These are phyloP conservation scores for Blastocrithidia nonstop DNA, from an alignment of 208 protist genomes.

Conservation along the genomic window DNA sequence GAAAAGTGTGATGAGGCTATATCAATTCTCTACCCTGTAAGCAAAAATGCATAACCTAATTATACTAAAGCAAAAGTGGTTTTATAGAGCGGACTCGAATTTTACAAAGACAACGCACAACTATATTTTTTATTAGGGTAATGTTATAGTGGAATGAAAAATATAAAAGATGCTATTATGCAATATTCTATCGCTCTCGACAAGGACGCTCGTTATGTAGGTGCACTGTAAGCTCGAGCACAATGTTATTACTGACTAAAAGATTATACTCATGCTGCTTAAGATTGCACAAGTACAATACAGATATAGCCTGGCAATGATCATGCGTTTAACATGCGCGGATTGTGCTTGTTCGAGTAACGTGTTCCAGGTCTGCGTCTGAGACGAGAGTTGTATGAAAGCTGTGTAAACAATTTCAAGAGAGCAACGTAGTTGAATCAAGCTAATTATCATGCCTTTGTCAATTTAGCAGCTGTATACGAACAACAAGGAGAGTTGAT, in stretches of 20 bases:
- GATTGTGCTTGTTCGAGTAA: conserved; percentile 42
- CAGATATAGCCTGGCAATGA: conserved; percentile 75
- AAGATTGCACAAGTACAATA: conserved; percentile 82
- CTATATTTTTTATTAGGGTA: conserved; percentile 59
- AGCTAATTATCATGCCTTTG: conserved; percentile 86
- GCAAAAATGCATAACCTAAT: conserved; percentile 43
- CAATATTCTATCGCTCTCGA: conserved; percentile 66
- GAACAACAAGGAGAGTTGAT: conserved; percentile 68
- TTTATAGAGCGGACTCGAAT: conserved; percentile 59
- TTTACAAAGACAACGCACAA: conserved; percentile 40
- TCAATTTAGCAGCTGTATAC: conserved; percentile 77
- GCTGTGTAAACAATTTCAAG: conserved; percentile 74
- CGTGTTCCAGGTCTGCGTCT: conserved; percentile 71
- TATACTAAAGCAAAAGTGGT: conserved; percentile 57
- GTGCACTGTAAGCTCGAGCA: conserved; percentile 57
- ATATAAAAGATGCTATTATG: conserved; percentile 53
- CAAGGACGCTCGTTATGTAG: conserved; percentile 34
- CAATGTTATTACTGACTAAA: conserved; percentile 34
- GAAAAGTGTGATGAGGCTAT: conserved; percentile 65
- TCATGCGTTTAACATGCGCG: conserved; percentile 88
- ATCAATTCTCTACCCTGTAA: conserved; percentile 43
- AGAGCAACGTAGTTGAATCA: conserved; percentile 76
- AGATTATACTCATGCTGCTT: conserved; percentile 59
- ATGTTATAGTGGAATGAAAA: conserved; percentile 29
- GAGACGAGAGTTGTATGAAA: conserved; percentile 36